These are phyloP conservation scores for Ilex paraguariensis DNA, from an alignment of 305 asterid species.

Conservation along the genomic window DNA sequence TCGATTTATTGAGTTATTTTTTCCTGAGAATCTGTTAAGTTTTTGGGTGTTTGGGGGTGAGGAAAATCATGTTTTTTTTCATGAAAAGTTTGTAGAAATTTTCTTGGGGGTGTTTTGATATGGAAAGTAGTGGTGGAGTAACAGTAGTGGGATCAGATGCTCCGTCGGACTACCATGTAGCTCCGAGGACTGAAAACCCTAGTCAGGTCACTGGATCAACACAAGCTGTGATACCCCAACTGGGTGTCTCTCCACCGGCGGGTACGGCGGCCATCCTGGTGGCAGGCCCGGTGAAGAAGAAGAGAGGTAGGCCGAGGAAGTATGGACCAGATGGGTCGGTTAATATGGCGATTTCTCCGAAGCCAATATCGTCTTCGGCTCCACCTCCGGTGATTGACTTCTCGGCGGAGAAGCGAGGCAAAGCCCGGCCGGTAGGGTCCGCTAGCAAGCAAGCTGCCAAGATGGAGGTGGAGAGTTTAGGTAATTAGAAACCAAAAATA, in stretches of 20 bases:
- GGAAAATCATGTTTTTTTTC: slow-evolving; percentile 32
- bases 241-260: slow-evolving; percentile 24
- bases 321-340: slow-evolving; percentile 17
- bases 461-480: slow-evolving; percentile 41
- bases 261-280: slow-evolving; percentile 19
- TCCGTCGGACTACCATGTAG: slow-evolving; percentile 74
- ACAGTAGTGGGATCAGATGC: slow-evolving; percentile 91
- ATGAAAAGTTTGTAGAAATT: slow-evolving; percentile 9
- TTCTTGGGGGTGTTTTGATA: slow-evolving; percentile 1
- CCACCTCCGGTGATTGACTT: slow-evolving; percentile 53
- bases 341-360: slow-evolving; percentile 6
- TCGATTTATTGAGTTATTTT: no score
- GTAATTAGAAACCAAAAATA: slow-evolving; percentile 22
- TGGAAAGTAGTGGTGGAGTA: slow-evolving; percentile 58
- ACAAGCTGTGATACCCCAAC: slow-evolving; percentile 24
- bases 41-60: slow-evolving; percentile 10
- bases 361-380: slow-evolving; percentile 36
- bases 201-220: slow-evolving; percentile 43
- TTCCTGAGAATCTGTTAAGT: no score
- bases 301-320: slow-evolving; percentile 28
- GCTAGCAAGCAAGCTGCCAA: slow-evolving; percentile 38
- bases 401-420: slow-evolving; percentile 58
- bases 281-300: slow-evolving; percentile 37
- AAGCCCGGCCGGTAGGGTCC: slow-evolving; percentile 48
- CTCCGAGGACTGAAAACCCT: slow-evolving; percentile 56